Conservation (phyloP, 139 green algal species). For the Micractinium conductrix region DNA sequence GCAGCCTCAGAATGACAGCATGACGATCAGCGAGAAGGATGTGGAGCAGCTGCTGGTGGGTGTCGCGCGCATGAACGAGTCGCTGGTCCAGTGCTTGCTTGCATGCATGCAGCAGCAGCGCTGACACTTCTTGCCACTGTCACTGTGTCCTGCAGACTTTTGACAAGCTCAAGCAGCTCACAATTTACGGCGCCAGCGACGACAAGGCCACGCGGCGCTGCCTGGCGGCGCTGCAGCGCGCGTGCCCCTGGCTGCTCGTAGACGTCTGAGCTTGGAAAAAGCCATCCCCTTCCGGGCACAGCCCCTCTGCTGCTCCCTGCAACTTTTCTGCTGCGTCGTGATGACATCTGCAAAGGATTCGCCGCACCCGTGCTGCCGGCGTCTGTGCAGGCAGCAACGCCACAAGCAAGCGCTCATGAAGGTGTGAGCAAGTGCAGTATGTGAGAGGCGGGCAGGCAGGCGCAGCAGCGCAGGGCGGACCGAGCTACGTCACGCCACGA, state of each 20-base stretch:
- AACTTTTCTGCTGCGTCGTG: no score
- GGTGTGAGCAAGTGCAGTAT: no score
- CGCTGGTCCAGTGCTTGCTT: neutral
- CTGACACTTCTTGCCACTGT: neutral
- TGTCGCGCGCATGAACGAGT: neutral
- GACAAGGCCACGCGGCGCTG: conserved; percentile 14
- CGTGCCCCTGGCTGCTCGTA: conserved; percentile 17
- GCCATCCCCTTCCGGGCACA: no score
- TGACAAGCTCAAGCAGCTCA: conserved; percentile 22
- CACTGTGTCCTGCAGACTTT: no score
- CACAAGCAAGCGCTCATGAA: no score
- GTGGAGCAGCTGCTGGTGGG: conserved; percentile 27
- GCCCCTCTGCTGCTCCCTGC: no score
- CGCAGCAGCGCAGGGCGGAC: no score
- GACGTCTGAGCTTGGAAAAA: conserved; percentile 7
- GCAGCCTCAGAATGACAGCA: conserved; percentile 28
- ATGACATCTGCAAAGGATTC: no score
- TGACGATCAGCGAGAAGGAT: conserved; percentile 1
- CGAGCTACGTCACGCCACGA: no score
- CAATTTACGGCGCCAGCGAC: conserved; percentile 5
- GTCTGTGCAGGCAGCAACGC: no score
- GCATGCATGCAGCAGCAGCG: neutral
- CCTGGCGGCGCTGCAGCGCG: neutral
- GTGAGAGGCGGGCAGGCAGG: no score
- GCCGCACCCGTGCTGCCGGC: no score